These are phyloP conservation scores for Eimeria falciformis DNA, from an alignment of 169 alveolate genomes.

Conservation along the genomic window DNA sequence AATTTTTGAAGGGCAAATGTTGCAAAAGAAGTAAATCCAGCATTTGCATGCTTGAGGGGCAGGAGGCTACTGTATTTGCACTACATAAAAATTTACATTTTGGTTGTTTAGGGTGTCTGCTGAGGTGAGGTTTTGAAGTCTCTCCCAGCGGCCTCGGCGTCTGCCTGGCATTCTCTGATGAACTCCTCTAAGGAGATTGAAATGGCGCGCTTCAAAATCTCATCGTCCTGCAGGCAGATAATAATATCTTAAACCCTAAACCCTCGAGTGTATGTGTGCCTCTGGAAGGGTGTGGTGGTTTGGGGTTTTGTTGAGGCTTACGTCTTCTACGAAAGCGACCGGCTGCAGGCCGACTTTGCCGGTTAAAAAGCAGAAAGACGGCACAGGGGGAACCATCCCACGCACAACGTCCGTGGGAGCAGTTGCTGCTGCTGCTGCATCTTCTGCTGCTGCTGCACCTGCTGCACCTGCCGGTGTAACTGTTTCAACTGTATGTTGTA, in stretches of 20 bases:
- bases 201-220: constrained; percentile 37
- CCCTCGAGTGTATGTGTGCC: too few species aligned
- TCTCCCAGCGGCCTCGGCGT: constrained; percentile 22
- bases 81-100: too few species aligned
- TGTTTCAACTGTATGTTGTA: neutral
- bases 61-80: too few species aligned
- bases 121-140: too few species aligned
- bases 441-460: constrained; percentile 23
- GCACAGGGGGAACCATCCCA: constrained; percentile 34
- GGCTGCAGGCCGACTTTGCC: neutral
- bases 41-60: too few species aligned
- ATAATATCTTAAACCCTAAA: constrained; percentile 3
- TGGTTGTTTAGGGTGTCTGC: too few species aligned
- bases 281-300: too few species aligned
- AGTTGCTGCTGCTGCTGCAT: constrained; percentile 16
- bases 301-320: constrained; percentile 1
- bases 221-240: constrained; percentile 1
- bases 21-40: too few species aligned
- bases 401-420: neutral
- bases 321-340: neutral
- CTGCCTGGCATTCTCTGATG: neutral
- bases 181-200: constrained; percentile 24
- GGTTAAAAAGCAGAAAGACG: constrained; percentile 4
- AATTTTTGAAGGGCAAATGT: too few species aligned
- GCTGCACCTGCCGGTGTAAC: neutral